phyloP scores from a whole-genome alignment of 129 eudicot genomes.

The Flaveria linearis region DNA sequence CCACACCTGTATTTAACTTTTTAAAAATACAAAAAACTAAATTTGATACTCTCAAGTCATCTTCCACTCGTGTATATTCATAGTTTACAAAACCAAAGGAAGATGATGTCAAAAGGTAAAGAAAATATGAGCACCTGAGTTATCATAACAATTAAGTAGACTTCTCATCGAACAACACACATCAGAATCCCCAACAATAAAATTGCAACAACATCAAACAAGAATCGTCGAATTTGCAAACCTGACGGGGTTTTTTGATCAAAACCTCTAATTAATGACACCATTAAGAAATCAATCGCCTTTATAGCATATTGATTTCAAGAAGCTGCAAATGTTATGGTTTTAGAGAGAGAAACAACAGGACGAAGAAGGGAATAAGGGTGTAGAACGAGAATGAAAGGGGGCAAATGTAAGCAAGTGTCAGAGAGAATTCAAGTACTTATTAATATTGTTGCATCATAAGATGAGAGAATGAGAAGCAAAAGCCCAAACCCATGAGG shows the following conservation, averaged over 20 bases:
- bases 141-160: conserved; percentile 14
- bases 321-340: conserved; percentile 33
- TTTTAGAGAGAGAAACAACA: conserved; percentile 29
- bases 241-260: conserved; percentile 39
- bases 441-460: conserved; percentile 11
- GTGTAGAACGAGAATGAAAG: conserved; percentile 32
- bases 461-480: conserved; percentile 33
- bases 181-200: conserved; percentile 36
- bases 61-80: too few species aligned
- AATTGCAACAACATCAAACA: conserved; percentile 29
- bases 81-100: too few species aligned
- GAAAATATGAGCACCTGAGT: too few species aligned
- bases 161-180: conserved; percentile 26
- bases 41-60: too few species aligned
- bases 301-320: conserved; percentile 36
- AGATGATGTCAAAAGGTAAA: too few species aligned
- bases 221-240: conserved; percentile 41
- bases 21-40: too few species aligned
- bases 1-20: too few species aligned
- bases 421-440: conserved; percentile 68
- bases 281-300: conserved; percentile 40
- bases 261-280: conserved; percentile 34
- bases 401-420: conserved; percentile 53
- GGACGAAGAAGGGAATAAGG: conserved; percentile 19
- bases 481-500: conserved; percentile 54